Evolutionary conservation across 2,329 filamentous ascomycete species (phyloP).

Genomic region (Claviceps humidiphila): DNA sequence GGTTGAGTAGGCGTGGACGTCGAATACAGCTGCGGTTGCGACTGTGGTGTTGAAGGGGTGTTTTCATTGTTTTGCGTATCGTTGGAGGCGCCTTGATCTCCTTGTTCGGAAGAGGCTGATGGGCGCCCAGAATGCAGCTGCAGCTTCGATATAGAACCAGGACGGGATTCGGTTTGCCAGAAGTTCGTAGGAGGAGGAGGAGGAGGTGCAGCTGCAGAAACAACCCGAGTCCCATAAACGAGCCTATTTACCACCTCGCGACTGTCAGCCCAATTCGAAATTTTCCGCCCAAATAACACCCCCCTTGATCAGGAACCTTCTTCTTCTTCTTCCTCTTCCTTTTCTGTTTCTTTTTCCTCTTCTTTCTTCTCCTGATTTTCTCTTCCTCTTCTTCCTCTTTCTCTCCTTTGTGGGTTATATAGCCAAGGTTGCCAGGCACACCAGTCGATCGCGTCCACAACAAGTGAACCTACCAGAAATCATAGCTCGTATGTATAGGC

Average conservation of each 20-base stretch:
- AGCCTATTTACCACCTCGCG: conserved; percentile 32
- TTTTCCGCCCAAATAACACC: not conserved
- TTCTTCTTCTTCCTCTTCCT: not conserved
- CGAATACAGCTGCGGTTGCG: conserved; percentile 13
- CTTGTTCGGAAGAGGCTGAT: conserved; percentile 27
- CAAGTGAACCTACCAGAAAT: conserved; percentile 55
- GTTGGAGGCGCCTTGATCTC: conserved; percentile 13
- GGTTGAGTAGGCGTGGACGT: conserved; percentile 19
- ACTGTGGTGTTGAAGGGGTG: conserved; percentile 7
- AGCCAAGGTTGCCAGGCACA: not conserved
- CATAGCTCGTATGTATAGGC: conserved; percentile 59
- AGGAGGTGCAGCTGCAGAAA: conserved; percentile 34
- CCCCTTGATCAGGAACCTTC: not conserved
- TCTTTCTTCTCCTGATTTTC: not conserved
- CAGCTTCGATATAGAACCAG: conserved; percentile 28
- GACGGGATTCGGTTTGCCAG: conserved; percentile 29
- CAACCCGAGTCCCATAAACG: conserved; percentile 49
- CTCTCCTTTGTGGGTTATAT: not conserved
- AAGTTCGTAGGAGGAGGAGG: conserved; percentile 34
- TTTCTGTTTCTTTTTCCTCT: not conserved
- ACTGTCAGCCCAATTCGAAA: conserved; percentile 1
- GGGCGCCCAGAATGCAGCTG: conserved; percentile 29
- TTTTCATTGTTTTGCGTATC: conserved; percentile 23
- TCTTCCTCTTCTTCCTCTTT: not conserved
- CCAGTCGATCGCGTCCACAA: not conserved